A percentile compares a stretch with the other conserved stretches of the same genome.
Evolutionary conservation across 2,329 filamentous ascomycete genomes (phyloP).

Genomic region (Plectosphaerella cucumerina): DNA sequence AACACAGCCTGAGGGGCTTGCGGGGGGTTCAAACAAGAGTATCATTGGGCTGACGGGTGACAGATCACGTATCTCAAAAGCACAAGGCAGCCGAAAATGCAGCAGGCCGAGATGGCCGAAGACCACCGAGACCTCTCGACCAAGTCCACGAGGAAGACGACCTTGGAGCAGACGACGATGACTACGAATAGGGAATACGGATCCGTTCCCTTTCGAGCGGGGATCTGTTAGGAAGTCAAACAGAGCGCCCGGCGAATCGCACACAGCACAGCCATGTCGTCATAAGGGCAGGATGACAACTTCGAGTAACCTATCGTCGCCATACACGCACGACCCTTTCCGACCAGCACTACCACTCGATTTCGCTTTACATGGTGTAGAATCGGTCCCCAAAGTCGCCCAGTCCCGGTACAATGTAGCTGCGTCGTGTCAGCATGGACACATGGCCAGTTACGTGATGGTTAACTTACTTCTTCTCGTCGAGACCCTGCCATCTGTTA

Average conservation of each 20-base stretch:
- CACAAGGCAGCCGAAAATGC: not conserved
- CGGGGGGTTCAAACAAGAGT: no score
- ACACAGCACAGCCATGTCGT: no score
- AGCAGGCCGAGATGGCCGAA: not conserved
- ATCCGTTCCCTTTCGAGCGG: no score
- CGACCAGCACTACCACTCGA: no score
- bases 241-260: no score
- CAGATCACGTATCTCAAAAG: conserved; percentile 1
- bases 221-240: no score
- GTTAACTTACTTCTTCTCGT: conserved; percentile 85
- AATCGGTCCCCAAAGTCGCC: conserved; percentile 96
- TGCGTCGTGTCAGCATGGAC: conserved; percentile 35
- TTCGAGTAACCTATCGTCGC: no score
- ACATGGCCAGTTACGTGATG: no score
- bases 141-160: conserved; percentile 48
- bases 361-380: conserved; percentile 69
- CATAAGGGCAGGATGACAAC: no score
- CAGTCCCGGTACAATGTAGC: conserved; percentile 90
- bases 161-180: conserved; percentile 51
- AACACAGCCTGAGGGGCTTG: not conserved
- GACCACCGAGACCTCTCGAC: conserved; percentile 18
- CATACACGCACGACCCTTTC: no score
- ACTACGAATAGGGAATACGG: conserved; percentile 28
- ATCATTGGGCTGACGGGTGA: not conserved
- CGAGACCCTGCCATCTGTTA: conserved; percentile 57